Base-by-base conservation (phyloP, 805 yeast species). In the Yarrowia yakushimensis region DNA sequence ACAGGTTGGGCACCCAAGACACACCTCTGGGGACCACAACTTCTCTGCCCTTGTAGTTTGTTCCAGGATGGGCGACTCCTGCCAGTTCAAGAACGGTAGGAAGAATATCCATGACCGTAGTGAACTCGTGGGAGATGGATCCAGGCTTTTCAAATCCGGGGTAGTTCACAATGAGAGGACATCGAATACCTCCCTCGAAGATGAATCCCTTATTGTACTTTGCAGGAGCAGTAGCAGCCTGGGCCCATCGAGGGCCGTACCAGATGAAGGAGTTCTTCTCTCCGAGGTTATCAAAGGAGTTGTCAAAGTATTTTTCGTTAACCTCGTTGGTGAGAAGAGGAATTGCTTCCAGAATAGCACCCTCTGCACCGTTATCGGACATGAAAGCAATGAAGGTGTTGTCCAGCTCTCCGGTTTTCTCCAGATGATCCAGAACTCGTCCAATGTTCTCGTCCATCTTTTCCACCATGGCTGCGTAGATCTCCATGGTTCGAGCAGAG, bases 291-390 rank as follows among this genome's bases (percentile, higher is more conserved):
- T 78, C 81, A 30, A 69, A 69, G 2, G 71, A 60, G 66, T 81
- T 82, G 66, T 81, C 70, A 69, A 74, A 81, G 64, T 75, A 66
- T 8, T 68, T 66, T 9, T 67, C 70, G 55, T 70, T 71, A 36
- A 74, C 71, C 27, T 67, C 70, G 23, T 68, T 65, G 31, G 73
- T 72, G 4, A 71, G 64, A 46, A 81, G 69, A 2, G 87, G 85
- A 67, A 81, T 71, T 2, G 85, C 86, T 66, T 83, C 85, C 71
- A 81, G 73, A 55, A 81, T 71, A 77, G 82, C 79, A 15, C 86
- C 85, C 69, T 83, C 87, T 9, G 86, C 87, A 25, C 87, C 87
- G 68, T 83, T 83, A 69, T 83, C 86, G 2, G 85, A 81, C 79
- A 83, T 80, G 72, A 83, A 83, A 27, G 82, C 64, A 13, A 83